Conservation (phyloP, 495 filamentous ascomycete species). For the Aspergillus haitiensis region DNA sequence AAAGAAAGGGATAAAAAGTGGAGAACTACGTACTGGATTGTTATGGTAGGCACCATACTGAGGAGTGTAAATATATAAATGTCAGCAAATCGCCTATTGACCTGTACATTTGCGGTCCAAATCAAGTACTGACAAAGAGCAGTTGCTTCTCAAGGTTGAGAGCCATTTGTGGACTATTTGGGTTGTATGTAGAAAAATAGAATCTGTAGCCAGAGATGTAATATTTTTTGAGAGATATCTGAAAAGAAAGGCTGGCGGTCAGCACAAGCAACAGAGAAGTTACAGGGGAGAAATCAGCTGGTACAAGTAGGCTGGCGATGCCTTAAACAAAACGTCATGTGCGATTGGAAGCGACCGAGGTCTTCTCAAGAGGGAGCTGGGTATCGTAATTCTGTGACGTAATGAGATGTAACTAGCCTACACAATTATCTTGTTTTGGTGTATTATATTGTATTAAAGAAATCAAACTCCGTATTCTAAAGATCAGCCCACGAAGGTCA, state of each 20-base stretch:
- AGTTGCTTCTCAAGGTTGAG: slow-evolving; percentile 79
- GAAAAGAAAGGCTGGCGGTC: neutral
- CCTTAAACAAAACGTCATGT: slow-evolving; percentile 11
- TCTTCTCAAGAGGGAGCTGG: neutral
- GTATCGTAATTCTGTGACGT: neutral
- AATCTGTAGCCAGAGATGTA: neutral
- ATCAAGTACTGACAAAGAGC: slow-evolving; percentile 63
- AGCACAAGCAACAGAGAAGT: neutral
- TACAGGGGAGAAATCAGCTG: neutral
- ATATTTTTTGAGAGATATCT: neutral
- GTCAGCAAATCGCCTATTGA: slow-evolving; percentile 24
- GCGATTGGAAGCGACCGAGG: slow-evolving; percentile 9
- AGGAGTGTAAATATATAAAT: slow-evolving; percentile 6
- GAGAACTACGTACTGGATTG: slow-evolving; percentile 58
- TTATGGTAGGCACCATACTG: slow-evolving; percentile 97
- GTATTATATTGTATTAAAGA: slow-evolving; percentile 8
- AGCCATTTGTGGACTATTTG: slow-evolving; percentile 53
- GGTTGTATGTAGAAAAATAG: neutral
- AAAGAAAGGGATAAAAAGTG: neutral
- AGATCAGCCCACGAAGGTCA: slow-evolving; percentile 16
- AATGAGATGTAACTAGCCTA: neutral
- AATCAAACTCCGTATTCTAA: neutral
- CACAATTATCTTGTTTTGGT: neutral
- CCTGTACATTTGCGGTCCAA: neutral
- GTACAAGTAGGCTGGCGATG: neutral